These are phyloP conservation scores for Mayamaea pseudoterrestris DNA, from an alignment of 108 stramenopile species.

Conservation along the genomic window DNA sequence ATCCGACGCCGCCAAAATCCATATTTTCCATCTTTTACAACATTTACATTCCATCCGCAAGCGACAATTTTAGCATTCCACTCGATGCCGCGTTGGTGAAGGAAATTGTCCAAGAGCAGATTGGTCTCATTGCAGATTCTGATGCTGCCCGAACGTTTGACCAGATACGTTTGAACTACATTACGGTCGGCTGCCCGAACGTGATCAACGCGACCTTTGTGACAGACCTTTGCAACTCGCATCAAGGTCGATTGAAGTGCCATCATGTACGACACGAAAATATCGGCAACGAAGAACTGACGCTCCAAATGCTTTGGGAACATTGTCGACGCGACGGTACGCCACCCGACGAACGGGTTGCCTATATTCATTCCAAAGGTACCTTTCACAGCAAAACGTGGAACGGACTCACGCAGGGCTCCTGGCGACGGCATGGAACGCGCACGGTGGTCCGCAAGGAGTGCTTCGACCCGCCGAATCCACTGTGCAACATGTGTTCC, in stretches of 20 bases:
- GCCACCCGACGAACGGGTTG: neutral
- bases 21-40: neutral
- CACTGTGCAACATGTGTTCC: constrained; percentile 31
- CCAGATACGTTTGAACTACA: neutral
- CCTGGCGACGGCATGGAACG: neutral
- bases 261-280: too few species aligned
- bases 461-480: neutral
- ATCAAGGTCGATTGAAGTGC: too few species aligned
- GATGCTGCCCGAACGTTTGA: neutral
- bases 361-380: neutral
- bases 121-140: neutral
- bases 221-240: too few species aligned
- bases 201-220: too few species aligned
- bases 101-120: neutral
- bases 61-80: too few species aligned
- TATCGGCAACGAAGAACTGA: constrained; percentile 2
- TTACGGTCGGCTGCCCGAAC: constrained; percentile 3
- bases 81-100: neutral
- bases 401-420: too few species aligned
- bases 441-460: neutral
- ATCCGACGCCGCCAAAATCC: too few species aligned
- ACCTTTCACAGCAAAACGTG: too few species aligned
- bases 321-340: neutral
- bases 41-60: too few species aligned
- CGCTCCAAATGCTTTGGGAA: constrained; percentile 4